phyloP scores from a whole-genome alignment of 495 filamentous ascomycete species.

The Terfezia claveryi region DNA sequence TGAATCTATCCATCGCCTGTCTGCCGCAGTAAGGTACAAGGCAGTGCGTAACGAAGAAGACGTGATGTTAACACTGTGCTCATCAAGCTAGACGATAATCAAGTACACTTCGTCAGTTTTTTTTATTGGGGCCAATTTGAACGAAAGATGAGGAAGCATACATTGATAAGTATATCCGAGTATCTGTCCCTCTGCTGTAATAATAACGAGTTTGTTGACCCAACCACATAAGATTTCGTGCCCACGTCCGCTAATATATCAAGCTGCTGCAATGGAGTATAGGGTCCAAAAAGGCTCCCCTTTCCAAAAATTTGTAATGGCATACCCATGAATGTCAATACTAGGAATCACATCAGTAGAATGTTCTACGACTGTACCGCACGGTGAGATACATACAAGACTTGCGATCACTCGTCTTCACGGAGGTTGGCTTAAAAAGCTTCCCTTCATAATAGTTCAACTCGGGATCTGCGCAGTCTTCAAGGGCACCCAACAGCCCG shows the following conservation, averaged over 20 bases:
- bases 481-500: conserved; percentile 59
- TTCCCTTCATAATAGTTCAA: conserved; percentile 61
- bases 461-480: conserved; percentile 82
- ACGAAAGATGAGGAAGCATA: conserved; percentile 18
- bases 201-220: conserved; percentile 84
- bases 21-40: conserved; percentile 59
- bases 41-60: conserved; percentile 57
- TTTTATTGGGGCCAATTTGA: neutral
- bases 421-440: conserved; percentile 55
- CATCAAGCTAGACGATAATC: conserved; percentile 41
- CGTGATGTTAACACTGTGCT: conserved; percentile 62
- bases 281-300: conserved; percentile 89
- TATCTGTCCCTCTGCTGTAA: conserved; percentile 92
- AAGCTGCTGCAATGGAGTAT: conserved; percentile 88
- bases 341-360: conserved; percentile 17
- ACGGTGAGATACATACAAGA: conserved; percentile 32
- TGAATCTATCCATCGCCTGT: conserved; percentile 91
- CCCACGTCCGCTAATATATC: conserved; percentile 83
- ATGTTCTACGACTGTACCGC: no score
- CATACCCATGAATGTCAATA: conserved; percentile 82
- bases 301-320: conserved; percentile 92
- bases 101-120: neutral
- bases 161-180: conserved; percentile 88
- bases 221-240: conserved; percentile 93
- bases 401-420: conserved; percentile 75